A percentile compares a stretch with the other conserved stretches of the same genome.
phyloP scores from a whole-genome alignment of 2,329 filamentous ascomycete species.

The Talaromyces marneffei region DNA sequence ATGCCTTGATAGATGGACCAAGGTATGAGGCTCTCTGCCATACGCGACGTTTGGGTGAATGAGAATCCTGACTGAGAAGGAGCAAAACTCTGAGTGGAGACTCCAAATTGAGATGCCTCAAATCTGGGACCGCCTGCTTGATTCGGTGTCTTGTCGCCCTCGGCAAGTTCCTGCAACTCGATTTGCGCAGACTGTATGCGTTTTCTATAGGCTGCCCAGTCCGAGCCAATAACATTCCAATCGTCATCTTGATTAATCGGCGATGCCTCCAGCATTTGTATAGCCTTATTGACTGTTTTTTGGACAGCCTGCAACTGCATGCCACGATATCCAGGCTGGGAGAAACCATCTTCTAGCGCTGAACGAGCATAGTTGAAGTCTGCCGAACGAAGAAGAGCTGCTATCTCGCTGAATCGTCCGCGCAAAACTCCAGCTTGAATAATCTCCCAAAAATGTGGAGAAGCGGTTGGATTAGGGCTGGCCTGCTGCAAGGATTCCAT shows the following conservation, averaged over 20 bases:
- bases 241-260: constrained; percentile 59
- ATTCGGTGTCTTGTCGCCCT: constrained; percentile 57
- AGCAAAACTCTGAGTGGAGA: constrained; percentile 34
- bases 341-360: constrained; percentile 56
- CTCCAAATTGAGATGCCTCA: constrained; percentile 45
- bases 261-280: constrained; percentile 65
- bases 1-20: constrained; percentile 87
- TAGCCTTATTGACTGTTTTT: constrained; percentile 62
- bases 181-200: constrained; percentile 64
- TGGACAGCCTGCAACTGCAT: constrained; percentile 72
- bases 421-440: constrained; percentile 69
- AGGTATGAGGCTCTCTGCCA: constrained; percentile 78
- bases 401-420: constrained; percentile 63
- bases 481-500: constrained; percentile 58
- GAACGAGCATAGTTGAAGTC: constrained; percentile 72
- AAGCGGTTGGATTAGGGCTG: constrained; percentile 67
- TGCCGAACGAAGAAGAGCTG: constrained; percentile 64
- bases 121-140: constrained; percentile 39
- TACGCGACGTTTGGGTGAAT: constrained; percentile 60
- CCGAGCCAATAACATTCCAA: constrained; percentile 76
- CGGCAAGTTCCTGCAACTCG: constrained; percentile 70
- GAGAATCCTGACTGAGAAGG: constrained; percentile 42
- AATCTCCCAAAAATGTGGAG: constrained; percentile 77
- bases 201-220: constrained; percentile 80
- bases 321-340: constrained; percentile 64